Percentiles rank a stretch among this genome's conserved stretches.
These are phyloP conservation scores for Penicillium sp. DNA, from an alignment of 2,329 filamentous ascomycete species.

Conservation along the genomic window DNA sequence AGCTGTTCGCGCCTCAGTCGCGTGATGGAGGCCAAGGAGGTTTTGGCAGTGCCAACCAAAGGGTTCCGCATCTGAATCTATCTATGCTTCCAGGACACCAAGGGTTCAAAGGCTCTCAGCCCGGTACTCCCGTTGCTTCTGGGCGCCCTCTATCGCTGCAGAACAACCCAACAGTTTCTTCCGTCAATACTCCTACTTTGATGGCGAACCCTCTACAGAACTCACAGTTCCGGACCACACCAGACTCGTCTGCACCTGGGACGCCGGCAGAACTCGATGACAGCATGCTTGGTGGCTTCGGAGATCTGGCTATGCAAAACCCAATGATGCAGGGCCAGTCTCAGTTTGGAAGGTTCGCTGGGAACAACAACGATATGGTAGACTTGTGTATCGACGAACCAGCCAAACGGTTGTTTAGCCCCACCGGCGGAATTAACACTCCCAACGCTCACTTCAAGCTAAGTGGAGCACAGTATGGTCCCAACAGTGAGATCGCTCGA, in stretches of 20 bases:
- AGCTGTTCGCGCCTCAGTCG: constrained; percentile 50
- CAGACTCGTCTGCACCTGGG: constrained; percentile 59
- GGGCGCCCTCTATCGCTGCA: constrained; percentile 63
- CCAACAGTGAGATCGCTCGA: constrained; percentile 65
- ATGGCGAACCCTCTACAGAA: constrained; percentile 63
- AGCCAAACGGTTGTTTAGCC: constrained; percentile 84
- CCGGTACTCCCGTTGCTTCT: constrained; percentile 70
- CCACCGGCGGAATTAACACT: constrained; percentile 61
- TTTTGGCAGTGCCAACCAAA: constrained; percentile 49
- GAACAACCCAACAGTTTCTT: constrained; percentile 92
- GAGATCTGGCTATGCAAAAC: constrained; percentile 52
- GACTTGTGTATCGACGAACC: constrained; percentile 77
- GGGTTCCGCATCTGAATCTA: constrained; percentile 73
- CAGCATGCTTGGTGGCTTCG: constrained; percentile 56
- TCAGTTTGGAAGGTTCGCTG: constrained; percentile 36
- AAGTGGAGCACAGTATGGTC: constrained; percentile 64
- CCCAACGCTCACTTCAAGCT: constrained; percentile 65
- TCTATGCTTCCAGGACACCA: constrained; percentile 67
- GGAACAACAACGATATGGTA: constrained; percentile 46
- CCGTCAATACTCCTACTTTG: constrained; percentile 88
- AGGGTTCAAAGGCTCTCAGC: constrained; percentile 74
- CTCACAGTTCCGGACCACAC: constrained; percentile 47
- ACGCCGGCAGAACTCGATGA: constrained; percentile 68
- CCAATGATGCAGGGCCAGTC: constrained; percentile 36
- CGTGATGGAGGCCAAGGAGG: constrained; percentile 59